A percentile compares a stretch with the other conserved stretches of the same genome.
These are phyloP conservation scores for Esteya vermicola DNA, from an alignment of 2,329 filamentous ascomycete species.

Conservation along the genomic window DNA sequence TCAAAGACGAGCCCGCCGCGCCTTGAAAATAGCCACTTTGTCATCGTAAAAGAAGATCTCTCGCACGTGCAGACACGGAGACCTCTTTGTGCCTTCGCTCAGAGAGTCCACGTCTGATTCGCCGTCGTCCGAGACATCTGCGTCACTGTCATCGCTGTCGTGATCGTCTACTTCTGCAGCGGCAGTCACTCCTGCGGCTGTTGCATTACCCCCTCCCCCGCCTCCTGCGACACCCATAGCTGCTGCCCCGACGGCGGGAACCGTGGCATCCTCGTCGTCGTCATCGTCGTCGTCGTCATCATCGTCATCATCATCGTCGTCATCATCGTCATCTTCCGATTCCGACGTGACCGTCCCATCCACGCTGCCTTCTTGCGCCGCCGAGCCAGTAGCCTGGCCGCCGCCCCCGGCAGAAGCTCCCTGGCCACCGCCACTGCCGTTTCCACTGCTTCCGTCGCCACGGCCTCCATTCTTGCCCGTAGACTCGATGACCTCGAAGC, in stretches of 20 bases:
- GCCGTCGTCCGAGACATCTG: conserved; percentile 9
- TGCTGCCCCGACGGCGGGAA: conserved; percentile 22
- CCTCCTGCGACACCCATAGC: too few relatives aligned
- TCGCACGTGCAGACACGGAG: conserved; percentile 43
- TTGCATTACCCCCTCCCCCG: too few relatives aligned
- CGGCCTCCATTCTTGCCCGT: neutral
- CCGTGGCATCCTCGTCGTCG: conserved; percentile 24
- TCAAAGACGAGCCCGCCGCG: conserved; percentile 47
- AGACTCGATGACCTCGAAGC: conserved; percentile 63
- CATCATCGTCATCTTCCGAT: conserved; percentile 29
- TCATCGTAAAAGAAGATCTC: conserved; percentile 81
- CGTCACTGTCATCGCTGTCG: conserved; percentile 14
- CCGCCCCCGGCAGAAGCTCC: conserved; percentile 15
- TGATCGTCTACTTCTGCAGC: conserved; percentile 11
- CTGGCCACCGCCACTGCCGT: neutral
- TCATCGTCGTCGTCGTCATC: conserved; percentile 31
- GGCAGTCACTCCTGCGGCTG: conserved; percentile 9
- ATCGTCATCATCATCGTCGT: conserved; percentile 30
- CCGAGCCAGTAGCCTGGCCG: conserved; percentile 10
- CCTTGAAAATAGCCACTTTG: conserved; percentile 68
- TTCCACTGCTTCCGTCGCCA: neutral
- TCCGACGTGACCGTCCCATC: conserved; percentile 8
- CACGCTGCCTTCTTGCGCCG: too few relatives aligned
- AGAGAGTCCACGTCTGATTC: conserved; percentile 26
- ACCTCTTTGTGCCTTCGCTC: conserved; percentile 25